Evolutionary conservation across 2,329 filamentous ascomycete species (phyloP).

Genomic region (Tolypocladium tropicale): DNA sequence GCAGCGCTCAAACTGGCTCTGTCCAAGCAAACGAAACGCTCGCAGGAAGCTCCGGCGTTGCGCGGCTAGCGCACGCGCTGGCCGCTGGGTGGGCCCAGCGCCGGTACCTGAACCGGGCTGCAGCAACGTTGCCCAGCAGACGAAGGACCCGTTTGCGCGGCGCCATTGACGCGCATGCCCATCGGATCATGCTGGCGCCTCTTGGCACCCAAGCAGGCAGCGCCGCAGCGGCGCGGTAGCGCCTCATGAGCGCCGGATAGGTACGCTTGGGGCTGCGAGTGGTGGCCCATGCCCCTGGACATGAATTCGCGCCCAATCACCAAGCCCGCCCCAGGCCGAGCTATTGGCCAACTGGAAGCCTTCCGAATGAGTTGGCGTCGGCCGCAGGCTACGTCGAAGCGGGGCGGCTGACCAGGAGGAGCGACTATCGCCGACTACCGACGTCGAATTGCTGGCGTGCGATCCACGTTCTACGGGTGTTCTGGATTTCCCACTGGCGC

Average conservation of each 20-base stretch:
- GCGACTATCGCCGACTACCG: not conserved
- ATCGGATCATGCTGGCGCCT: constrained; percentile 3
- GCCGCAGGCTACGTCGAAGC: not conserved
- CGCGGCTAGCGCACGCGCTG: not conserved
- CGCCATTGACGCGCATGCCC: constrained; percentile 8
- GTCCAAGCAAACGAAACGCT: not conserved
- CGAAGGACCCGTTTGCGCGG: not conserved
- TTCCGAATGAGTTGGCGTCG: not conserved
- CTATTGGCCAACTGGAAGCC: not conserved
- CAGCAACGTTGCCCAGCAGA: not conserved
- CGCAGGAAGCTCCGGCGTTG: not conserved
- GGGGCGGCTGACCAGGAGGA: not conserved
- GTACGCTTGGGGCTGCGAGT: not conserved
- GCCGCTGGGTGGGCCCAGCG: not conserved
- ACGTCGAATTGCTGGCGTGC: not conserved
- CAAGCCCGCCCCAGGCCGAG: not conserved
- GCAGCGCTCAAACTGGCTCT: not conserved
- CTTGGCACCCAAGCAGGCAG: not conserved
- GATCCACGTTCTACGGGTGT: not conserved
- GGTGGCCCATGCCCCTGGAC: not conserved
- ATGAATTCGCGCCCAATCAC: not conserved
- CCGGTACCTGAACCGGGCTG: not conserved
- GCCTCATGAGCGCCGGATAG: not conserved
- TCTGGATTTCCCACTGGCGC: not conserved
- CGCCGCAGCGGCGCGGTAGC: not conserved